These are phyloP conservation scores for Petunia secreta DNA, from an alignment of 257 asterid species.

Conservation along the genomic window DNA sequence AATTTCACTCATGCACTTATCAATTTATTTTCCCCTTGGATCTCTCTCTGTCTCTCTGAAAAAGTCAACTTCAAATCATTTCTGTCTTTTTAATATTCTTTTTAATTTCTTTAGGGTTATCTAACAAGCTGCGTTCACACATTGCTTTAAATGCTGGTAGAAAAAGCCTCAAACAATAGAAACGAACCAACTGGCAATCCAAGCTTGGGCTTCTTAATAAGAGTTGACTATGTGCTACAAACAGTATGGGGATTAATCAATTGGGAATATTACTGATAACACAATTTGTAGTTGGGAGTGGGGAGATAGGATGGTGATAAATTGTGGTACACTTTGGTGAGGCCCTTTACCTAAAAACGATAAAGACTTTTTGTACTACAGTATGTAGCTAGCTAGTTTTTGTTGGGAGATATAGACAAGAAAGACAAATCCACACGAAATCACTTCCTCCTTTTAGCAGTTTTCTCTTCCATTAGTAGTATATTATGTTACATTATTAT, in stretches of 20 bases:
- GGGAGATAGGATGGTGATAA: slow-evolving; percentile 6
- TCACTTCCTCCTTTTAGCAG: neutral
- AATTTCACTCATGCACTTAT: neutral
- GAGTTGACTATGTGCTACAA: neutral
- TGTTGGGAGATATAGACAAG: slow-evolving; percentile 24
- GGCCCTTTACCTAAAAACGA: neutral
- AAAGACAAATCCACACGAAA: slow-evolving; percentile 32
- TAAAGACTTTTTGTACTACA: neutral
- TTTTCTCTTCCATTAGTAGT: neutral
- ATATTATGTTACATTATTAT: neutral
- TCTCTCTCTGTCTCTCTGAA: too few species aligned
- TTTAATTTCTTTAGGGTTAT: neutral
- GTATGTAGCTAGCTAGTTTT: neutral
- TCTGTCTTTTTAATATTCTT: neutral
- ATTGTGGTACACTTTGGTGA: neutral
- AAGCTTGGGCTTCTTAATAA: neutral
- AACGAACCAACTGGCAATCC: neutral
- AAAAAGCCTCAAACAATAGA: neutral
- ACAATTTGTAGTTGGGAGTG: slow-evolving; percentile 9
- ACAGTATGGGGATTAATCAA: neutral
- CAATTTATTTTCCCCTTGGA: neutral
- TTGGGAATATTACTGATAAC: neutral
- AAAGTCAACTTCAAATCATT: neutral
- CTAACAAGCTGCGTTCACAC: neutral
- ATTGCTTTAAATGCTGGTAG: neutral